These are phyloP conservation scores for Calonectria hawksworthii DNA, from an alignment of 2,329 filamentous ascomycete genomes.

Conservation along the genomic window DNA sequence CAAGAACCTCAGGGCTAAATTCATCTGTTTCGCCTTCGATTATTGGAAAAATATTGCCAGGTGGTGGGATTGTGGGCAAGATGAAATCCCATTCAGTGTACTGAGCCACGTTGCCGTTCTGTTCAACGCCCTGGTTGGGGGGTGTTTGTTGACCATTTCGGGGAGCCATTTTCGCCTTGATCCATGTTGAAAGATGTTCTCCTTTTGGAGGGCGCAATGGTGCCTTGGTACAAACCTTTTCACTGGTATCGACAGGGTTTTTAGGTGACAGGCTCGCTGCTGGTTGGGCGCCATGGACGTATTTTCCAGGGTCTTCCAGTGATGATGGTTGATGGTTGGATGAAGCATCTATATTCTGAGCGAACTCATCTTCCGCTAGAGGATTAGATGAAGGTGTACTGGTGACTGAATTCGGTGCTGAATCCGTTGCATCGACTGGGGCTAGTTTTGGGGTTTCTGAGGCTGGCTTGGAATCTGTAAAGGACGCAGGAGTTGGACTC, in stretches of 20 bases:
- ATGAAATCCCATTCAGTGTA: neutral
- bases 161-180: neutral
- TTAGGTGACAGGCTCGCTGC: neutral
- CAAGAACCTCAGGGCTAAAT: neutral
- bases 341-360: neutral
- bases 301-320: neutral
- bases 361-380: neutral
- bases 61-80: neutral
- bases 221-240: neutral
- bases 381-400: neutral
- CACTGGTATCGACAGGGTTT: neutral
- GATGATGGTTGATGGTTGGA: neutral
- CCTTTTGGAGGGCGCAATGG: neutral
- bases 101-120: neutral
- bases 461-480: neutral
- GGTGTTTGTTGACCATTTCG: neutral
- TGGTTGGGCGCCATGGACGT: neutral
- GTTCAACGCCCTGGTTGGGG: neutral
- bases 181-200: neutral
- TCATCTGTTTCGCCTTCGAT: neutral
- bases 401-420: neutral
- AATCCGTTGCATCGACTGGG: neutral
- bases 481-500: neutral
- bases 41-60: neutral
- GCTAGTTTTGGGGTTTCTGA: neutral